phyloP scores from a whole-genome alignment of 805 yeast species.

The Teunomyces gatunensis region DNA sequence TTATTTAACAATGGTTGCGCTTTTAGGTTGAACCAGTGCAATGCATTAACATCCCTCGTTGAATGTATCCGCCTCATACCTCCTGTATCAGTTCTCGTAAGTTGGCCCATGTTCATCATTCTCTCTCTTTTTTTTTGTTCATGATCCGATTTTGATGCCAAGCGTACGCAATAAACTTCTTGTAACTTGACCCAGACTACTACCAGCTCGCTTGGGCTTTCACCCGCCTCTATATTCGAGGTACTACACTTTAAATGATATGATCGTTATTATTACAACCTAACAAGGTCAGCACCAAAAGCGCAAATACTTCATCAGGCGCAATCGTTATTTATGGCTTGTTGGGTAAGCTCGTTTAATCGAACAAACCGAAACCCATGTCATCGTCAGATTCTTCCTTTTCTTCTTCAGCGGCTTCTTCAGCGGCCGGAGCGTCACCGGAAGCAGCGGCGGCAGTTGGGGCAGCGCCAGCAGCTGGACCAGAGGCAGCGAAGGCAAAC shows the following conservation, averaged over 20 bases:
- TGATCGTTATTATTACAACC: slow-evolving; percentile 3
- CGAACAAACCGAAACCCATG: slow-evolving; percentile 34
- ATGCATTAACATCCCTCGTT: too few relatives aligned
- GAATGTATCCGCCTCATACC: too few relatives aligned
- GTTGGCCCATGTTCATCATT: too few relatives aligned
- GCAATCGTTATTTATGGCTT: neutral
- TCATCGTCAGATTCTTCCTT: slow-evolving; percentile 22
- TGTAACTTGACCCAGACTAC: neutral
- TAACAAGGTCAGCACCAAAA: slow-evolving; percentile 2
- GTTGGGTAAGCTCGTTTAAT: slow-evolving; percentile 14
- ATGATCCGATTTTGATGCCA: too few relatives aligned
- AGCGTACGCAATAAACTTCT: neutral
- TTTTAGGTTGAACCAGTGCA: too few relatives aligned
- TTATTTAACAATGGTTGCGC: too few relatives aligned
- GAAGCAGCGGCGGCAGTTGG: slow-evolving; percentile 34
- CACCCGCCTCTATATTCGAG: neutral
- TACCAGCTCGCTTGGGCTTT: neutral
- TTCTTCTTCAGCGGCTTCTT: slow-evolving; percentile 19
- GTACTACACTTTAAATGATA: slow-evolving; percentile 1
- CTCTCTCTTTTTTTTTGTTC: too few relatives aligned
- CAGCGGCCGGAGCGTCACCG: slow-evolving; percentile 51
- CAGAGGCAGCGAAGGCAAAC: slow-evolving; percentile 50
- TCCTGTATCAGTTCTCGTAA: too few relatives aligned
- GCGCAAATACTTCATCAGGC: neutral
- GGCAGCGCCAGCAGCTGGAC: slow-evolving; percentile 39